Evolutionary conservation across 768 basidiomycete genomes (phyloP), one percentile per base, ranked within the genome.

Genomic region (Serendipita sp.): DNA sequence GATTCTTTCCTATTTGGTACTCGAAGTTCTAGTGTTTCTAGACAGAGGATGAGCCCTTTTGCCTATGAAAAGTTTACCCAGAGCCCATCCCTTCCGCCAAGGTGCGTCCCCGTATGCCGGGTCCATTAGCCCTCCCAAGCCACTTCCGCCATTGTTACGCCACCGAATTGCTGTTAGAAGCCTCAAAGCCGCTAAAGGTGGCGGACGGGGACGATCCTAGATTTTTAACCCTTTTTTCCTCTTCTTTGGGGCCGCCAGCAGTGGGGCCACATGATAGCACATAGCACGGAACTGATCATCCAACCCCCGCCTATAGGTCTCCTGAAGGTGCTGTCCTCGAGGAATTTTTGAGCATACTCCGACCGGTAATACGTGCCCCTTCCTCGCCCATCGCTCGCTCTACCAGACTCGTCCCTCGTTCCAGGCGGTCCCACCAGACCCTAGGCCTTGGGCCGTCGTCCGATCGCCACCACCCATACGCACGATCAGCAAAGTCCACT

Each of bases 401-500:
- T n/a, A 60, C 23, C 16, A 23, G 55, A 8, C 55, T 60, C 55
- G 33, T 60, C 16, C 55, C 55, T 36, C 55, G 55, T n/a, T 60
- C 55, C 36, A 23, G 55, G 16, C 55, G 16, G 16, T 31, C 55
- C 16, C 55, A n/a, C 27, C 27, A n/a, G 55, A 34, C 55, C 55
- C 29, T 34, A 27, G 8, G n/a, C 36, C 55, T 40, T 40, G 40
- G 40, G 40, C 40, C 40, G 5, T 40, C 40, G 5, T 40, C 27
- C 10, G 55, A 60, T 8, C 55, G 55, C 34, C 55, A 60, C 55
- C 55, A 60, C 55, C 55, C 55, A 31, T 60, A 60, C 18, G 55
- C 55, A 23, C 55, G 55, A 8, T 4, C 33, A 10, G 33, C 18
- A n/a, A 27, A 27, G 36, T 60, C 55, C 6, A 52, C 48, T 10